phyloP scores from a whole-genome alignment of 2,329 filamentous ascomycete genomes.

The Ambrosiella cleistominuta region DNA sequence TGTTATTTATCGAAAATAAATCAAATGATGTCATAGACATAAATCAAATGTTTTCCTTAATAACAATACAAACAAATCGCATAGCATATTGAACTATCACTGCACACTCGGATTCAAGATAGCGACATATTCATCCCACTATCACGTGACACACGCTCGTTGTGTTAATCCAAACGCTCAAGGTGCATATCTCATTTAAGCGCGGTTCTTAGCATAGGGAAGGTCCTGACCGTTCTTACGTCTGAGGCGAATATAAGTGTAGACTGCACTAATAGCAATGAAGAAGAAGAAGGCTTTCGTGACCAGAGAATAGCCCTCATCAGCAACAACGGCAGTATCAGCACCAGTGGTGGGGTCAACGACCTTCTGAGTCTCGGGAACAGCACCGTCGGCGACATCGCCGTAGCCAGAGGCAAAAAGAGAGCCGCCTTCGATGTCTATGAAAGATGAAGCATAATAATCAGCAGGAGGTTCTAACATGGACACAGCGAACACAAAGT shows the following conservation, averaged over 20 bases:
- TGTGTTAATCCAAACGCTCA: neutral
- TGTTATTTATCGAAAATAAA: too few relatives aligned
- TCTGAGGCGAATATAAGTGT: constrained; percentile 11
- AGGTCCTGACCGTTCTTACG: constrained; percentile 1
- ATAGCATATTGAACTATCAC: neutral
- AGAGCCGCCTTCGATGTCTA: constrained; percentile 11
- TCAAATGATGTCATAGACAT: too few relatives aligned
- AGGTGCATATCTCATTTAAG: neutral
- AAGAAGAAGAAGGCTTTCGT: constrained; percentile 11
- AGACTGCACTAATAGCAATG: constrained; percentile 10
- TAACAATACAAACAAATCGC: neutral
- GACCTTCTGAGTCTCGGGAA: constrained; percentile 10
- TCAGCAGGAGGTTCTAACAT: constrained; percentile 5
- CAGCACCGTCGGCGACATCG: constrained; percentile 9
- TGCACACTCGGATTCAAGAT: neutral
- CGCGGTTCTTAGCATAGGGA: constrained; percentile 5
- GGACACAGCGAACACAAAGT: neutral
- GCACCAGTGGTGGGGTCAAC: constrained; percentile 3
- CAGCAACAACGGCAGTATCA: neutral
- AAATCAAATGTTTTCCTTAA: neutral
- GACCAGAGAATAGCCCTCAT: constrained; percentile 8
- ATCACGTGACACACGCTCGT: constrained; percentile 4
- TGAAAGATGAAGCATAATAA: neutral
- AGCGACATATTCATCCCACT: constrained; percentile 3
- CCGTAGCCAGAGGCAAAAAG: constrained; percentile 11